phyloP scores from a whole-genome alignment of 225 moss, liverwort and hornwort genomes.

The Pseudoscleropodium purum region DNA sequence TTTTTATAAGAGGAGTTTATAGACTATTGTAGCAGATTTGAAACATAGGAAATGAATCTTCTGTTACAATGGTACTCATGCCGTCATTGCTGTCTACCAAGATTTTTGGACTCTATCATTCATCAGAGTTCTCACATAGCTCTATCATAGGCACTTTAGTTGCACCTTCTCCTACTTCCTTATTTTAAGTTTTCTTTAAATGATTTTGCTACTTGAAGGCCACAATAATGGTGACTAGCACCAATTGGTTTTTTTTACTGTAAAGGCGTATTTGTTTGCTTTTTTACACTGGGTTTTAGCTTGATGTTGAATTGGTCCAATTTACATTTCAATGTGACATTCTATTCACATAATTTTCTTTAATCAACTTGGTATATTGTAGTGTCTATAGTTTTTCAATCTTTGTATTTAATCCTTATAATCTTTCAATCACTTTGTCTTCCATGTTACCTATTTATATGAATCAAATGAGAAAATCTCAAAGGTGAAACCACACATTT shows the following conservation, averaged over 20 bases:
- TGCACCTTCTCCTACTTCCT: neutral
- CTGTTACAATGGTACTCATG: accelerated
- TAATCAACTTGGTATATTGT: neutral
- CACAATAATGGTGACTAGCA: neutral
- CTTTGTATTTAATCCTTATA: too few species aligned
- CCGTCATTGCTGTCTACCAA: neutral
- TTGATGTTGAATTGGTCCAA: neutral
- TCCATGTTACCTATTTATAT: neutral
- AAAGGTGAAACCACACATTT: neutral
- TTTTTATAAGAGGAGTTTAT: neutral
- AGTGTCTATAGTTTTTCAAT: neutral
- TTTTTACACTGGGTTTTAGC: too few species aligned
- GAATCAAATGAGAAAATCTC: too few species aligned
- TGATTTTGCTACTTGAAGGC: neutral
- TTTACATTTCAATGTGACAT: neutral
- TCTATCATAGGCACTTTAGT: neutral
- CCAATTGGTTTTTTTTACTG: neutral
- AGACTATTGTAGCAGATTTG: neutral
- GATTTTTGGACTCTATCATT: neutral
- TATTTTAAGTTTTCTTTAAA: too few species aligned
- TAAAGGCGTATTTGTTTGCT: too few species aligned
- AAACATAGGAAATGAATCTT: neutral
- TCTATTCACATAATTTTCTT: neutral
- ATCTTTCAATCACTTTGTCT: neutral
- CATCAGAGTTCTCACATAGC: neutral